phyloP scores from a whole-genome alignment of 768 basidiomycete genomes.

The Russula abietina region DNA sequence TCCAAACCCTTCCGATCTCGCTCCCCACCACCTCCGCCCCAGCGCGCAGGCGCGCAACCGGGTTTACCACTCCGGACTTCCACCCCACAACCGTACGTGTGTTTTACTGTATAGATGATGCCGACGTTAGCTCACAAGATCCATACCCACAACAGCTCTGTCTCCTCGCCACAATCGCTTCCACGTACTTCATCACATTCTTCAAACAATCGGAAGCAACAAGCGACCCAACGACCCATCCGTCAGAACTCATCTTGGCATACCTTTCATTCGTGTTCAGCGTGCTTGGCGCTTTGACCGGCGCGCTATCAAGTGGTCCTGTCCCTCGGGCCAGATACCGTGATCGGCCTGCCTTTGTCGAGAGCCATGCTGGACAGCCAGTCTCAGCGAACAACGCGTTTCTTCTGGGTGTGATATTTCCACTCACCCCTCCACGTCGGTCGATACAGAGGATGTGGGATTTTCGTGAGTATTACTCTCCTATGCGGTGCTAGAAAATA shows the following conservation, averaged over 20 bases:
- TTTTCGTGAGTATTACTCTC: not conserved
- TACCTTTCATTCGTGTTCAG: conserved; percentile 14
- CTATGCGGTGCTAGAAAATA: not conserved
- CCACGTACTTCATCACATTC: not conserved
- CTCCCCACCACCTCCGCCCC: conserved; percentile 9
- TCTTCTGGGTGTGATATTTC: not conserved
- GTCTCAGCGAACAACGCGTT: not conserved
- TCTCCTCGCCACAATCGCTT: not conserved
- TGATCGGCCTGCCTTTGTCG: not conserved
- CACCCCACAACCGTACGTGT: conserved; percentile 13
- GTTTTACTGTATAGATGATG: not conserved
- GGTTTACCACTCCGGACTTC: not conserved
- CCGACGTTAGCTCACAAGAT: not conserved
- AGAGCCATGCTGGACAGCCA: not conserved
- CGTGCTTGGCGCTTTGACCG: conserved; percentile 12
- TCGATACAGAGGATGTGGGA: not conserved
- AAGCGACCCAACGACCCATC: not conserved
- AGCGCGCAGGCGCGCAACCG: conserved; percentile 3
- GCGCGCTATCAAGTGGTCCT: not conserved
- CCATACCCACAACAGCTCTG: not conserved
- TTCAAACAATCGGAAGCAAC: conserved; percentile 10
- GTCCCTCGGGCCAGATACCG: not conserved
- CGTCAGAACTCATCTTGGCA: conserved; percentile 1
- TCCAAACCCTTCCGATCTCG: conserved; percentile 7
- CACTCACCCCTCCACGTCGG: not conserved